phyloP scores from a whole-genome alignment of 257 asterid genomes.

The Ocimum tenuiflorum region DNA sequence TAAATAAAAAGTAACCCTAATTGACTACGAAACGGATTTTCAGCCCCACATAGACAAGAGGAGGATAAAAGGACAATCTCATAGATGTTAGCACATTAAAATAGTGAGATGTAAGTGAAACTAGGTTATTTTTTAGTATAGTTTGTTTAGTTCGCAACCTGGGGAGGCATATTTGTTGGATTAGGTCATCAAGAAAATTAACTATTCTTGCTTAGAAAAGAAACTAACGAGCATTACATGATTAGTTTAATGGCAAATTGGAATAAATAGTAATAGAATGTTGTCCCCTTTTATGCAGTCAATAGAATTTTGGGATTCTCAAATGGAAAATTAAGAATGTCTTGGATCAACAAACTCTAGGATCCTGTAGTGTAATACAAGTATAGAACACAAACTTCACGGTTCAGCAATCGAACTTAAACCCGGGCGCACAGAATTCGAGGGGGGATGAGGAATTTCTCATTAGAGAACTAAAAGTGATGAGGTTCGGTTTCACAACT shows the following conservation, averaged over 20 bases:
- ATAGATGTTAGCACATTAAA: too few relatives aligned
- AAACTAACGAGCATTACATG: neutral
- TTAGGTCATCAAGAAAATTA: neutral
- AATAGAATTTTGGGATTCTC: neutral
- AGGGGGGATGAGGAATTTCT: neutral
- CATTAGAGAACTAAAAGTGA: neutral
- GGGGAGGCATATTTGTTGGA: constrained; percentile 10
- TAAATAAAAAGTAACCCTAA: too few relatives aligned
- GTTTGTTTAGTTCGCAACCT: neutral
- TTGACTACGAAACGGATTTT: too few relatives aligned
- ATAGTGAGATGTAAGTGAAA: too few relatives aligned
- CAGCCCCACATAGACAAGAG: too few relatives aligned
- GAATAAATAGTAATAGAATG: constrained; percentile 2
- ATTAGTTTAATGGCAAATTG: constrained; percentile 9
- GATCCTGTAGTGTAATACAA: neutral
- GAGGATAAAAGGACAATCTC: too few relatives aligned
- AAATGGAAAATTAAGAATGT: neutral
- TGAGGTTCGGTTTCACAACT: neutral
- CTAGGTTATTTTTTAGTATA: neutral
- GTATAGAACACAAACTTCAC: neutral
- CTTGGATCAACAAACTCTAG: neutral
- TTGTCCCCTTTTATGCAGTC: constrained; percentile 1
- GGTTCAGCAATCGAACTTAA: neutral
- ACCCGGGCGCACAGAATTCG: neutral
- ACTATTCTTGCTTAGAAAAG: neutral